Conservation (phyloP, 2,329 filamentous ascomycete genomes). For the Metarhizium sp. region DNA sequence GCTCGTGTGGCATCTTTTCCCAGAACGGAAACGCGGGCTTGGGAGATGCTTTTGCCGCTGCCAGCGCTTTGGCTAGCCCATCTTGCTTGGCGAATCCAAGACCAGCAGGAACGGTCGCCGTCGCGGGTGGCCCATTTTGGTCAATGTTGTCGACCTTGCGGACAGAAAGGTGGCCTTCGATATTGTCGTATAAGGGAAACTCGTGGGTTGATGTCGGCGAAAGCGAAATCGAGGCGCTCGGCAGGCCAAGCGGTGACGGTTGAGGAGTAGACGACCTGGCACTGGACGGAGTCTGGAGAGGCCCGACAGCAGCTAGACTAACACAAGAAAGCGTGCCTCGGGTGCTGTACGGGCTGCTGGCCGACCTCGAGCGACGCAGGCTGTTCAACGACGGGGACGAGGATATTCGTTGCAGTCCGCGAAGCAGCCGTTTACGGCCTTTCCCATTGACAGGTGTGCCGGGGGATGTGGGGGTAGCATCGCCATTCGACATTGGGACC, state of each 20-base stretch:
- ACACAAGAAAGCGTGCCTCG: conserved; percentile 44
- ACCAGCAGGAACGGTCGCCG: conserved; percentile 55
- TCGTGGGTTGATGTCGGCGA: conserved; percentile 31
- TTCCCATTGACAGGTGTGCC: conserved; percentile 44
- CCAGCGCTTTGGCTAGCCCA: conserved; percentile 10
- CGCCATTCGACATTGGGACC: conserved; percentile 16
- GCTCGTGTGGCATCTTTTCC: conserved; percentile 71
- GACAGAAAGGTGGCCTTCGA: conserved; percentile 40
- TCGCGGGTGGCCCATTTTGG: conserved; percentile 29
- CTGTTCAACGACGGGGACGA: conserved; percentile 66
- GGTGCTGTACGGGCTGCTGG: conserved; percentile 56
- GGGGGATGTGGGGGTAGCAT: conserved; percentile 11
- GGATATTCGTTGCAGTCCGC: conserved; percentile 69
- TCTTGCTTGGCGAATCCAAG: conserved; percentile 36
- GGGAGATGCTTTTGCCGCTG: conserved; percentile 9
- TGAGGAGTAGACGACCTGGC: conserved; percentile 23
- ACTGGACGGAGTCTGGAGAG: conserved; percentile 18
- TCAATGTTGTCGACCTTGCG: conserved; percentile 45
- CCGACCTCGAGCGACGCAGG: conserved; percentile 54
- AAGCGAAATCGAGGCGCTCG: conserved; percentile 26
- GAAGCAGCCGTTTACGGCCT: conserved; percentile 59
- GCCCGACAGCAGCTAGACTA: conserved; percentile 35
- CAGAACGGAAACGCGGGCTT: conserved; percentile 57
- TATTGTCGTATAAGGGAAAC: conserved; percentile 28
- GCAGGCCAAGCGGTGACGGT: conserved; percentile 29